Evolutionary conservation across 345 rosid genomes (phyloP), one percentile per base, ranked within the genome.

Genomic region (Rhizophora apiculata): DNA sequence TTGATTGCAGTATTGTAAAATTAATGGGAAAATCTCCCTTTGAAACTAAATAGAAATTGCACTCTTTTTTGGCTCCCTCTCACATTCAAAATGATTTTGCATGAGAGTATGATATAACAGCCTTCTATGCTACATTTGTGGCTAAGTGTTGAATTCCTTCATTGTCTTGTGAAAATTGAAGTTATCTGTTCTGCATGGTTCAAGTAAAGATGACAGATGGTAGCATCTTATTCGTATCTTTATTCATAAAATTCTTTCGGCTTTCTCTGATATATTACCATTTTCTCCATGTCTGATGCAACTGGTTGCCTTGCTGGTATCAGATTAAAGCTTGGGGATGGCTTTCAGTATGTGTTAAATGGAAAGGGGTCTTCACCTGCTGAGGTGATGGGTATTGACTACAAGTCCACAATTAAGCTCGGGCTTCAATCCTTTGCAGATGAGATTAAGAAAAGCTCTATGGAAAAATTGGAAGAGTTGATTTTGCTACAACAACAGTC

Each of bases 361-460:
- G 81, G 83, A 55, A 82, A 79, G 27, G 98, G 93, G 15, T 73
- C 85, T 65, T 73, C 79, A 8, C 86, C 88, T 69, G 79, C 81
- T 68, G 89, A 88, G 75, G 87, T 94, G 46, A 82, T 89, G 89
- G 97, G 98, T 39, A 67, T 91, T 63, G 97, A 89, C 71, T 85
- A 89, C 75, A 94, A 88, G 70, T 76, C 82, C 30, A 70, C 72
- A 27, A 75, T 91, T 52, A 91, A 88, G 83, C 89, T 84, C 39
- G 88, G 81, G 60, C 85, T 94, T 13, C 79, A 78, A 70, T 82
- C 84, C 29, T 73, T 77, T 55, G 72, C 80, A 6, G 85, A 85
- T 24, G 85, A 78, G 0, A 71, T 82, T 60, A 94, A 87, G 73
- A 84, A 69, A 78, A 79, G 79, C 75, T 83, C 85, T 48, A 62